Conservation (phyloP, 805 yeast genomes). For the Ogataea pilisensis region DNA sequence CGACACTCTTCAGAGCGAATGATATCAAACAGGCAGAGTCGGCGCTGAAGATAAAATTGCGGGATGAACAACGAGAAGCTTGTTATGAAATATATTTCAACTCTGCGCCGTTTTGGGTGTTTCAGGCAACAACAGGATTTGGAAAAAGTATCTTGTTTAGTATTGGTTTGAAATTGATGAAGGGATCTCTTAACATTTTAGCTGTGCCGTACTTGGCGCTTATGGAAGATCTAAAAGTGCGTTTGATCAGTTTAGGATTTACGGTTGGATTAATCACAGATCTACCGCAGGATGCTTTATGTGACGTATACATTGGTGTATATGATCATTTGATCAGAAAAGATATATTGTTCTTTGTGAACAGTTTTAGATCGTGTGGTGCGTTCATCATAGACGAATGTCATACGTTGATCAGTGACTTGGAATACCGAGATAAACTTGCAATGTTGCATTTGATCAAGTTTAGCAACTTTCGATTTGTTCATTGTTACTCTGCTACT, state of each 20-base stretch:
- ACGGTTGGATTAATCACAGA: background rate
- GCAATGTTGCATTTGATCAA: background rate
- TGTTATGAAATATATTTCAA: background rate
- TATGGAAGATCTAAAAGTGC: background rate
- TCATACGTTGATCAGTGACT: background rate
- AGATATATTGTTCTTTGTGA: background rate
- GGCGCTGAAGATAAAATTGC: background rate
- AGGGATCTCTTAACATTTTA: background rate
- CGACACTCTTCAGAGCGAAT: background rate
- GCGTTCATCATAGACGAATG: background rate
- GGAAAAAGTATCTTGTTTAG: background rate
- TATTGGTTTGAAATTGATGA: background rate
- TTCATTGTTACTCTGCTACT: background rate
- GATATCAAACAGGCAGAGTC: background rate
- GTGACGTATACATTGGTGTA: background rate
- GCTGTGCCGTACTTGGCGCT: background rate
- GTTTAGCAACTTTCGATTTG: background rate
- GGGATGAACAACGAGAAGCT: background rate
- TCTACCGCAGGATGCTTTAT: background rate
- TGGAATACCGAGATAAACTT: background rate
- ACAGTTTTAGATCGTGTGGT: background rate
- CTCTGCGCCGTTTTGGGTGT: background rate
- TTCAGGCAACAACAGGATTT: background rate
- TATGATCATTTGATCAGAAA: background rate
- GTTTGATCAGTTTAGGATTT: background rate